Conservation (phyloP, 768 basidiomycete genomes). For the Boletus huronensis region DNA sequence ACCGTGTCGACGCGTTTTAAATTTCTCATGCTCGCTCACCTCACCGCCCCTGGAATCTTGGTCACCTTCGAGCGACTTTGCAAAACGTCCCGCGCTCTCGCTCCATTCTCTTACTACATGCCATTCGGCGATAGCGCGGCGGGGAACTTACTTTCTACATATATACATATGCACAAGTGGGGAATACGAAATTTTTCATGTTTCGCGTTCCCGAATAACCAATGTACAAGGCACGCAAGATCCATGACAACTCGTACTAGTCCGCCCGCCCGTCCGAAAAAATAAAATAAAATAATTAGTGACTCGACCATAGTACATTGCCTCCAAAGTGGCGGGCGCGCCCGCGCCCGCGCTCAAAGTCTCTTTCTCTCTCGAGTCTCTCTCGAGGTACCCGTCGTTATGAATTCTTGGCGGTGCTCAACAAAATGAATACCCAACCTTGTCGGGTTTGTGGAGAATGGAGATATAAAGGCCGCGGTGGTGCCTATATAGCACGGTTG, state of each 20-base stretch:
- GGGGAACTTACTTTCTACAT: neutral
- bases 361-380: neutral
- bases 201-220: neutral
- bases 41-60: no score
- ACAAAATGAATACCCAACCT: neutral
- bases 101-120: neutral
- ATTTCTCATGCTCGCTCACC: neutral
- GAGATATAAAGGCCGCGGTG: neutral
- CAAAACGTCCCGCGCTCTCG: neutral
- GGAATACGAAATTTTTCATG: neutral
- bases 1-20: no score
- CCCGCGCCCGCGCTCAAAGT: neutral
- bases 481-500: neutral
- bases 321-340: neutral
- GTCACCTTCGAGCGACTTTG: no score
- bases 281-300: no score
- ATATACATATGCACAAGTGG: neutral
- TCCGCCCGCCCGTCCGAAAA: neutral
- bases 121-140: neutral
- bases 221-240: neutral
- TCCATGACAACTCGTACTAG: neutral
- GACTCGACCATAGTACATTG: neutral
- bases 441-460: neutral
- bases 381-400: neutral
- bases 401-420: neutral